A percentile compares a stretch with the other conserved stretches of the same genome.
phyloP scores from a whole-genome alignment of 1,139 yeast genomes.

The Kurtzmaniella quercitrusa region DNA sequence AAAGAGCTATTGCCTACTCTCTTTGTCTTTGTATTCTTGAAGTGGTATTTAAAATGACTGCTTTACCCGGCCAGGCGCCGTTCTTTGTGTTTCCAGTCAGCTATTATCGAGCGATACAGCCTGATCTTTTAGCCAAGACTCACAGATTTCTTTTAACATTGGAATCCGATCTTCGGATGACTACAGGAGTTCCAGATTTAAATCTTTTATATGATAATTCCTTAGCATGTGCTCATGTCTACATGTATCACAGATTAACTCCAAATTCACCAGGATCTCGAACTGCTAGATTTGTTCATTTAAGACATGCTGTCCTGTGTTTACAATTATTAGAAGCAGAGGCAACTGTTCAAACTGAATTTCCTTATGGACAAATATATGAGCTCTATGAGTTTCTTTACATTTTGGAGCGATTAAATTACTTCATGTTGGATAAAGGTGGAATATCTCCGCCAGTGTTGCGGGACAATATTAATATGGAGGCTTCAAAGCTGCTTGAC shows the following conservation, averaged over 20 bases:
- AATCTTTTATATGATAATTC: constrained; percentile 35
- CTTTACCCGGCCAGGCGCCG: neutral
- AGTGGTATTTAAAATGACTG: constrained; percentile 4
- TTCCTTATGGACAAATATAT: constrained; percentile 23
- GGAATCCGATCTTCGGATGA: constrained; percentile 18
- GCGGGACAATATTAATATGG: neutral
- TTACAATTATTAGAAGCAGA: constrained; percentile 32
- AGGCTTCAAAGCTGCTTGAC: constrained; percentile 5
- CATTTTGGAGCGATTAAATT: constrained; percentile 30
- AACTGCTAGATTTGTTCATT: constrained; percentile 31
- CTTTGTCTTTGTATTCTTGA: constrained; percentile 5
- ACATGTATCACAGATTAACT: constrained; percentile 33
- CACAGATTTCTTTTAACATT: constrained; percentile 26
- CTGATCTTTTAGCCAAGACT: constrained; percentile 26
- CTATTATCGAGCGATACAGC: constrained; percentile 17
- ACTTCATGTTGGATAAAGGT: constrained; percentile 16
- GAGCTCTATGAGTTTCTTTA: constrained; percentile 36
- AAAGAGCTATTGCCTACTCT: constrained; percentile 4
- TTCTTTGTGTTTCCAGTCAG: constrained; percentile 2
- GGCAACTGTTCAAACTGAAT: constrained; percentile 15
- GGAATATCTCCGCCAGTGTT: constrained; percentile 1
- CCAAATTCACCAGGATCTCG: constrained; percentile 14
- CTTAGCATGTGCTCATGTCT: constrained; percentile 29
- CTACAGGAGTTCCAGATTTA: constrained; percentile 19
- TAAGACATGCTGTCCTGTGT: constrained; percentile 34